A percentile compares a stretch with the other conserved stretches of the same genome.
These are phyloP conservation scores for Diophrys appendiculata DNA, from an alignment of 73 alveolate genomes.

Conservation along the genomic window DNA sequence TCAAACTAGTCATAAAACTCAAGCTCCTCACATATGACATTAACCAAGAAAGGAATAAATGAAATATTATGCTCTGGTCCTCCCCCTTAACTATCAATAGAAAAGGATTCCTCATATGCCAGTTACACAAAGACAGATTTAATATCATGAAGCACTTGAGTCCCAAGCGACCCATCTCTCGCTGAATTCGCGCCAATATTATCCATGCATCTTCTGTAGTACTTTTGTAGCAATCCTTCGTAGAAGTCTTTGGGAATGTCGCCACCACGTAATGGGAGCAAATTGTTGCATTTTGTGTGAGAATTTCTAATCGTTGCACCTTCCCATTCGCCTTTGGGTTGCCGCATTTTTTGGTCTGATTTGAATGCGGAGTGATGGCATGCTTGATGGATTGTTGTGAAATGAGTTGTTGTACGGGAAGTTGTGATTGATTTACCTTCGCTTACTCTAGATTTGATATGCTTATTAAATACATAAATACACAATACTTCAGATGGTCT, in stretches of 20 bases:
- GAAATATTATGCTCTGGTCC: constrained; percentile 66
- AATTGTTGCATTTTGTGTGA: constrained; percentile 71
- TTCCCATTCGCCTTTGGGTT: constrained; percentile 81
- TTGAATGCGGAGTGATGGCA: constrained; percentile 71
- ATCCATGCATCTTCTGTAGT: constrained; percentile 15
- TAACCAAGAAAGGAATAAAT: constrained; percentile 45
- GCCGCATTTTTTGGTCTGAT: constrained; percentile 53
- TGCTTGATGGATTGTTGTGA: constrained; percentile 54
- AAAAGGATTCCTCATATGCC: constrained; percentile 59
- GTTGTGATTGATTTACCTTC: constrained; percentile 2
- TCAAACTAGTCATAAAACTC: too few species aligned
- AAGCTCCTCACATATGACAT: too few species aligned
- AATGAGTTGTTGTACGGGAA: constrained; percentile 64
- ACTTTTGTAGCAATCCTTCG: constrained; percentile 25
- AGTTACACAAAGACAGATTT: constrained; percentile 34
- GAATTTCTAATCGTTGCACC: constrained; percentile 74
- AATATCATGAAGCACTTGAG: constrained; percentile 34
- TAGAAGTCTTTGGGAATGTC: constrained; percentile 40
- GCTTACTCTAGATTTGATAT: constrained; percentile 16
- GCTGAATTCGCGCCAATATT: constrained; percentile 16
- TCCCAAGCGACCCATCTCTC: constrained; percentile 32
- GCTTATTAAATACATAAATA: constrained; percentile 54
- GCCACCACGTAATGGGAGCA: constrained; percentile 69
- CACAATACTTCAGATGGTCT: constrained; percentile 70
- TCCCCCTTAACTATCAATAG: constrained; percentile 62